These are phyloP conservation scores for Prunus salicina DNA, from an alignment of 306 rosid species.

Conservation along the genomic window DNA sequence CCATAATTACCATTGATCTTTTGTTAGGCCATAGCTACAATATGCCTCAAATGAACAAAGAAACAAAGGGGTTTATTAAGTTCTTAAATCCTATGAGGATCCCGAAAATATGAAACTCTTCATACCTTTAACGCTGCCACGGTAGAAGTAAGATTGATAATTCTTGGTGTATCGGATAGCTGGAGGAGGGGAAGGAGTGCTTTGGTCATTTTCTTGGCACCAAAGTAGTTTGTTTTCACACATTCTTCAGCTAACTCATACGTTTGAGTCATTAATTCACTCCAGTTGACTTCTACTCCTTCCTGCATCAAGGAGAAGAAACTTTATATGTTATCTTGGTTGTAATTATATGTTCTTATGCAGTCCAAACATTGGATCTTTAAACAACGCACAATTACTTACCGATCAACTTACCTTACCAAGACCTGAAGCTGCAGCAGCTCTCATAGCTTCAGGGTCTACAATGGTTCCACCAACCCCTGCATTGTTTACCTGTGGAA, in stretches of 20 bases:
- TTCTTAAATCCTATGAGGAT: neutral
- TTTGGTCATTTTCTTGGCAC: constrained; percentile 33
- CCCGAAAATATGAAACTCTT: neutral
- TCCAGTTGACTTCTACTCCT: constrained; percentile 23
- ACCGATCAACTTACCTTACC: neutral
- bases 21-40: too few relatives aligned
- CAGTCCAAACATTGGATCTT: too few relatives aligned
- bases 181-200: constrained; percentile 46
- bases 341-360: too few relatives aligned
- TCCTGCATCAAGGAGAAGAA: neutral
- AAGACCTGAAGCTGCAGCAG: neutral
- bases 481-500: constrained; percentile 21
- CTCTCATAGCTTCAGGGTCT: neutral
- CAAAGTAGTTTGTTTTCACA: constrained; percentile 45
- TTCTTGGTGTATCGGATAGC: constrained; percentile 42
- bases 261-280: constrained; percentile 20
- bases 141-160: constrained; percentile 38
- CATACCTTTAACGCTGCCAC: constrained; percentile 37
- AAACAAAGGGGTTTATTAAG: neutral
- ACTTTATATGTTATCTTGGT: too few relatives aligned
- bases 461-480: neutral
- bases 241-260: constrained; percentile 31
- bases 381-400: too few relatives aligned
- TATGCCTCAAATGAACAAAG: too few relatives aligned
- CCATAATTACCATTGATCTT: too few relatives aligned